Evolutionary conservation across 768 basidiomycete genomes (phyloP).

Genomic region (Kwoniella botswanensis): DNA sequence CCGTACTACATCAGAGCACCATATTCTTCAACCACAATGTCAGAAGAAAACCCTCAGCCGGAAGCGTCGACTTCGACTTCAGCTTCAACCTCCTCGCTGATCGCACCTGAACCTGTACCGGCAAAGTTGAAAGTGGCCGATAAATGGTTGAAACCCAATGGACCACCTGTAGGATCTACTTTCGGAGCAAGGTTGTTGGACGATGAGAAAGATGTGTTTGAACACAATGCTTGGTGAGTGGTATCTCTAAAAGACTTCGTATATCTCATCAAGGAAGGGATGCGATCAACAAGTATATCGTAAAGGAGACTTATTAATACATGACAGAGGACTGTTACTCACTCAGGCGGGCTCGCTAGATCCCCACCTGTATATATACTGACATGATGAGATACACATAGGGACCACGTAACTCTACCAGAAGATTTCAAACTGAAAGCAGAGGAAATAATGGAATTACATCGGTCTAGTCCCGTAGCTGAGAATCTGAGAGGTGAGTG

Average conservation of each 20-base stretch:
- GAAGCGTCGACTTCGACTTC: conserved; percentile 10
- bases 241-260: no score
- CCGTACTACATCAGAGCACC: neutral
- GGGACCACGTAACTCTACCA: conserved; percentile 59
- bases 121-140: conserved; percentile 32
- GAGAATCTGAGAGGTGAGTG: conserved; percentile 70
- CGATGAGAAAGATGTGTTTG: conserved; percentile 51
- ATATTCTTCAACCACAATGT: neutral
- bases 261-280: no score
- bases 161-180: conserved; percentile 48
- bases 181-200: conserved; percentile 53
- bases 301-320: no score
- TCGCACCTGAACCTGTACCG: neutral
- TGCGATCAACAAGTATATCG: no score
- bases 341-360: no score
- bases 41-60: neutral
- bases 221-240: conserved; percentile 62
- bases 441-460: conserved; percentile 70
- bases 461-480: conserved; percentile 74
- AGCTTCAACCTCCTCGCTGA: neutral
- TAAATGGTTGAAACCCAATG: conserved; percentile 51
- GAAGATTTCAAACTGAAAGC: conserved; percentile 79
- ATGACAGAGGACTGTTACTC: no score
- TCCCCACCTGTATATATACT: no score
- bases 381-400: conserved; percentile 14